Conservation (phyloP, 345 rosid species). For the Arabidopsis arenosa region DNA sequence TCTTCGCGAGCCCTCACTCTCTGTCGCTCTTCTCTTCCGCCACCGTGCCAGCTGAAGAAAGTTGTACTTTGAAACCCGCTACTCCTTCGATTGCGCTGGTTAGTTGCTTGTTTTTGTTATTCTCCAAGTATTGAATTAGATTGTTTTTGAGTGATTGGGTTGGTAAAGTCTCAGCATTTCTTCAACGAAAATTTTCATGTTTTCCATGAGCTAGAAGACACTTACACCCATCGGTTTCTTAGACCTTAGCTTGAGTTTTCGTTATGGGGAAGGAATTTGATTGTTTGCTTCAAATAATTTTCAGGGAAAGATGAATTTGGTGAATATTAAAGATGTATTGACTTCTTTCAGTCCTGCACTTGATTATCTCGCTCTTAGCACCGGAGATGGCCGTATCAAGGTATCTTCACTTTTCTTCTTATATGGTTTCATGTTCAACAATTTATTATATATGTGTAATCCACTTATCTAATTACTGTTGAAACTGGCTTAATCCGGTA, state of each 20-base stretch:
- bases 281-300: slow-evolving; percentile 18
- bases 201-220: background rate
- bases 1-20: background rate
- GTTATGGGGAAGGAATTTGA: background rate
- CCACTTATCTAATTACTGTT: background rate
- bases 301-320: slow-evolving; percentile 66
- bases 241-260: slow-evolving; percentile 6
- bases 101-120: slow-evolving; percentile 4
- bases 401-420: slow-evolving; percentile 33
- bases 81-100: slow-evolving; percentile 28
- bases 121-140: background rate
- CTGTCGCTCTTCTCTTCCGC: slow-evolving; percentile 15
- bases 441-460: too few relatives aligned
- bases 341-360: slow-evolving; percentile 78
- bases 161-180: background rate
- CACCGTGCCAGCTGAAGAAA: background rate
- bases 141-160: background rate
- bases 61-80: background rate
- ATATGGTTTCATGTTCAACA: background rate
- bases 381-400: slow-evolving; percentile 93
- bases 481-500: background rate
- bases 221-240: background rate
- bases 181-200: background rate
- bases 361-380: slow-evolving; percentile 77
- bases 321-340: slow-evolving; percentile 73